Base-by-base conservation (phyloP, 2,329 filamentous ascomycete genomes). In the Ceratocystis cacaofunesta region DNA sequence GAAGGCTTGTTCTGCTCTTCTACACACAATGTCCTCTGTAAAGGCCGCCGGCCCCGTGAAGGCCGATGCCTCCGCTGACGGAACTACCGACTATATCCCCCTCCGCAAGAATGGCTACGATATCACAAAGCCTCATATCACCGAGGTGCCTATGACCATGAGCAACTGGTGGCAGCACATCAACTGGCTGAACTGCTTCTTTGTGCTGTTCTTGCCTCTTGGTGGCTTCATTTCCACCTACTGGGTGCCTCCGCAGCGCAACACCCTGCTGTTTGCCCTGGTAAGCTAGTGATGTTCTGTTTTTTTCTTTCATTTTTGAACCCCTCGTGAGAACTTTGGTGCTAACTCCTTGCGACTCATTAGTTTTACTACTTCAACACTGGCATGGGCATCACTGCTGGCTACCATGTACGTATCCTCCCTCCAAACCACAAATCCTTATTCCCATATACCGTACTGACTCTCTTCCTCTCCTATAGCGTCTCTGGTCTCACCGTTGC, bases 151-250 rank as follows among this genome's bases (percentile, higher is more conserved):
- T 66, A 86, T 95, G 71, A 95, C 89, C 68, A 82, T 80, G 76
- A 78, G 80, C 72, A 96, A 95, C 79, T 94, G 89, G 89, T 86
- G 91, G 78, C 87, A 92, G 78, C 91, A 96, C 74, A 82, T 96
- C 79, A 91, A 95, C 82, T 96, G 91, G 90, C 82, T 96, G 70
- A 96, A 95, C 76, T 86, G 89, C 69, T 82, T 80, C 68, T 82
- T 96, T 74, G 92, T 95, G 74, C 76, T 95, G 69, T 80, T 87
- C 70, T 82, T 95, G 58, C 91, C 92, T 52, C 68, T 92, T 61
- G 79, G 83, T 66, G 91, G 91, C 69, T 82, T 87, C 73, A 76
- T 94, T 70, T 82, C 84, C 65, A 82, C 90, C 63, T 85, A 88
- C 77, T 95, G 87, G 86, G 87, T 90, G 58, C 89, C 90, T 65